Percentiles rank a stretch among this genome's conserved stretches.
Evolutionary conservation across 176 grass and related monocot species (phyloP).

Genomic region (Dactylis glomerata): DNA sequence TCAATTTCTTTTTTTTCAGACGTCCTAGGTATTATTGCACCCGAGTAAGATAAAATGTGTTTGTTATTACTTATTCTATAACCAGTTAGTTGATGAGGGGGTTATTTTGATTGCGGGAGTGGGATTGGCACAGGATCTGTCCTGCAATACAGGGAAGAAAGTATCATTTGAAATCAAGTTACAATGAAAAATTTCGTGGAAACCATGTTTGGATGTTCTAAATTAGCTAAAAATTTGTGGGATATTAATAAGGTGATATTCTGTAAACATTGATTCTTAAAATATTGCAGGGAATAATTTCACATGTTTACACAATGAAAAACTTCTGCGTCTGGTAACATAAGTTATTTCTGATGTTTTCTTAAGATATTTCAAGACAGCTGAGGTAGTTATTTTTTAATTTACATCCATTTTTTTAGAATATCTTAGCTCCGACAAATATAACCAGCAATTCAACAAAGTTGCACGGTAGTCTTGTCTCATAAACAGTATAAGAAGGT

Average conservation of each 20-base stretch:
- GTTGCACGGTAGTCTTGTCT: not conserved
- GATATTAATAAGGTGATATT: not conserved
- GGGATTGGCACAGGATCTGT: too few species aligned
- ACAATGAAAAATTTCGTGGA: not conserved
- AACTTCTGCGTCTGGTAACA: not conserved
- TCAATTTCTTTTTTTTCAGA: too few species aligned
- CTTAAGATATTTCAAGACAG: not conserved
- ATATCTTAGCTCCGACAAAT: not conserved
- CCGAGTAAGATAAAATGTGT: too few species aligned
- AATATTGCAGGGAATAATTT: too few species aligned
- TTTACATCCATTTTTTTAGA: not conserved
- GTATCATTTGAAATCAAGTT: not conserved
- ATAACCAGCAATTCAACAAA: not conserved
- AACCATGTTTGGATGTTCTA: not conserved
- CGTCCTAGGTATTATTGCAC: too few species aligned
- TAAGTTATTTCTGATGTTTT: not conserved
- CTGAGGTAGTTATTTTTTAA: not conserved
- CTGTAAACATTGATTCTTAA: too few species aligned
- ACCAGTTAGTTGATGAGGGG: too few species aligned
- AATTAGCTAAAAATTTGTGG: not conserved
- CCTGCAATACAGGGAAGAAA: too few species aligned
- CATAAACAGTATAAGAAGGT: not conserved
- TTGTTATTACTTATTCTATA: too few species aligned
- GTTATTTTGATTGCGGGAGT: too few species aligned
- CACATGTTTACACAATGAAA: too few species aligned